A percentile compares a stretch with the other conserved stretches of the same genome.
Evolutionary conservation across 768 basidiomycete genomes (phyloP).

Genomic region (Russula sp.): DNA sequence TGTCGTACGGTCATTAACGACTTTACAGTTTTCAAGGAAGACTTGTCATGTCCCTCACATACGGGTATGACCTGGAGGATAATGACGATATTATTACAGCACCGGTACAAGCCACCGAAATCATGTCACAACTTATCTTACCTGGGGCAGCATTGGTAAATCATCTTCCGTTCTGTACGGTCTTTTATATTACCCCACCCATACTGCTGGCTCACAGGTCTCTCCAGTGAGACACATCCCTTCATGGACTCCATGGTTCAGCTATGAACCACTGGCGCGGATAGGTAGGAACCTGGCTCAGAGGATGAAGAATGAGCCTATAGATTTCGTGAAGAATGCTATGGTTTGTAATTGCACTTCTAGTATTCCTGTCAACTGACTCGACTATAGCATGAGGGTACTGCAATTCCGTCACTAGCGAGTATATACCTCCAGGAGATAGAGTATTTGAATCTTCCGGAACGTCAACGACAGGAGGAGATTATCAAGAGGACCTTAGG

Average conservation of each 20-base stretch:
- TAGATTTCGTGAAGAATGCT: conserved; percentile 6
- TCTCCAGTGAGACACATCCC: conserved; percentile 2
- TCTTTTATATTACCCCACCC: neutral
- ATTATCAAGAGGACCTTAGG: neutral
- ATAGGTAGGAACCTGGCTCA: neutral
- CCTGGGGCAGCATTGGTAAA: conserved; percentile 9
- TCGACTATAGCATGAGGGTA: neutral
- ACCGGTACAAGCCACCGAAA: neutral
- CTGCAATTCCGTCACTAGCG: neutral
- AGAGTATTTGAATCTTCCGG: neutral
- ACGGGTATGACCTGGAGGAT: conserved; percentile 2
- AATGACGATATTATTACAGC: neutral
- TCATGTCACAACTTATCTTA: neutral
- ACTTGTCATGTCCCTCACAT: conserved; percentile 6
- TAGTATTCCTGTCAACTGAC: neutral
- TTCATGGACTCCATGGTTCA: conserved; percentile 9
- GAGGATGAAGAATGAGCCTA: neutral
- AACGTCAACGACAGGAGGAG: neutral
- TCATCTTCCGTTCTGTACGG: conserved; percentile 13
- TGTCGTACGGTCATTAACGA: neutral
- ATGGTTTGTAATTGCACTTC: neutral
- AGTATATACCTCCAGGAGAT: neutral
- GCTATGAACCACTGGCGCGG: too few relatives aligned
- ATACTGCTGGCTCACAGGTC: neutral
- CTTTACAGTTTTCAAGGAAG: conserved; percentile 7